phyloP scores from a whole-genome alignment of 2,329 filamentous ascomycete genomes.

The Teratosphaeriaceae sp. region DNA sequence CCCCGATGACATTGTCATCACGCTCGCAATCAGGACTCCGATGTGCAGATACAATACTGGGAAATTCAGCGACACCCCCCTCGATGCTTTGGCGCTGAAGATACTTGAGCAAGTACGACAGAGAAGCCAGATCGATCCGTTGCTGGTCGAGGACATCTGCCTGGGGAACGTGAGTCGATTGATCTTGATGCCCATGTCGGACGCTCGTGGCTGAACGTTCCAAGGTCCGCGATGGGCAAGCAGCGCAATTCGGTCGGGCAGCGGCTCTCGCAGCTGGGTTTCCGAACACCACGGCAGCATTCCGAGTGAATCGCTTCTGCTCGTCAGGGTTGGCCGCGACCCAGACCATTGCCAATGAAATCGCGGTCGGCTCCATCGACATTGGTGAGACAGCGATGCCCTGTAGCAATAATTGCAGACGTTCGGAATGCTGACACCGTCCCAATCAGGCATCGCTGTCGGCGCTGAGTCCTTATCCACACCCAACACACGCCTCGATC shows the following conservation, averaged over 20 bases:
- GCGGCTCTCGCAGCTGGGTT: slow-evolving; percentile 87
- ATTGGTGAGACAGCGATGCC: too few relatives aligned
- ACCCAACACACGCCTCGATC: slow-evolving; percentile 61
- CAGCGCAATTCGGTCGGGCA: slow-evolving; percentile 84
- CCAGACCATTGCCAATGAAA: slow-evolving; percentile 89
- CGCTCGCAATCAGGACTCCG: slow-evolving; percentile 81
- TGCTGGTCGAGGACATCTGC: slow-evolving; percentile 61
- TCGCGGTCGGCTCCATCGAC: slow-evolving; percentile 72
- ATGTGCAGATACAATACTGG: slow-evolving; percentile 80
- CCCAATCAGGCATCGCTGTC: slow-evolving; percentile 66
- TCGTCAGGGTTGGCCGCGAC: slow-evolving; percentile 92
- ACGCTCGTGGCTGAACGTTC: not conserved
- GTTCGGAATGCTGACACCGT: too few relatives aligned
- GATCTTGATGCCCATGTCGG: not conserved
- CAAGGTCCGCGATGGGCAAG: slow-evolving; percentile 75
- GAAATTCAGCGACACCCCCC: slow-evolving; percentile 85
- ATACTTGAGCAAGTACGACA: slow-evolving; percentile 58
- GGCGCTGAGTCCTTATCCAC: slow-evolving; percentile 84
- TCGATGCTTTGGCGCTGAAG: slow-evolving; percentile 81
- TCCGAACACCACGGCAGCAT: slow-evolving; percentile 79
- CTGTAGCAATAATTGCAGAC: not conserved
- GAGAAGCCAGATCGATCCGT: slow-evolving; percentile 26
- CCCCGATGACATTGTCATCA: slow-evolving; percentile 94
- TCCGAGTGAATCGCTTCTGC: slow-evolving; percentile 90
- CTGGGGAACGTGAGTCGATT: slow-evolving; percentile 67